Conservation (phyloP, 1,284 basidiomycete species). For the Hortiboletus rubellus region DNA sequence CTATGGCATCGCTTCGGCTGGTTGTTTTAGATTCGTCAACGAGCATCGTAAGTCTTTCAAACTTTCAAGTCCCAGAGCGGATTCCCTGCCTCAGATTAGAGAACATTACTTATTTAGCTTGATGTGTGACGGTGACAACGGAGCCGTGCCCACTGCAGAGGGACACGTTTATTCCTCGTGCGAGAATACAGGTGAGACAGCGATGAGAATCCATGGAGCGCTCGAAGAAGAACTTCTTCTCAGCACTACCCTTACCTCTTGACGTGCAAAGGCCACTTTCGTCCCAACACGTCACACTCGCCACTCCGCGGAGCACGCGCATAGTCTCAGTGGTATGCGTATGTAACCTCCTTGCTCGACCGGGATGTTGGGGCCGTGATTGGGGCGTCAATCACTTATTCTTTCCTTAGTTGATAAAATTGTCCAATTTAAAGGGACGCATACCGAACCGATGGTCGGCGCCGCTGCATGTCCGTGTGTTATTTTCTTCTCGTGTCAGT, state of each 20-base stretch:
- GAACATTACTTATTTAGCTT: background rate
- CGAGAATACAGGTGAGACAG: background rate
- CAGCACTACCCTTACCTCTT: no score
- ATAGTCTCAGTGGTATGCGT: background rate
- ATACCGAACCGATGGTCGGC: constrained; percentile 16
- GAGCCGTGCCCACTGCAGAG: background rate
- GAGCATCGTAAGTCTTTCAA: background rate
- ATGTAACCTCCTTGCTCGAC: background rate
- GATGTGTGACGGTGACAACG: background rate
- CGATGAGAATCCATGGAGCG: background rate
- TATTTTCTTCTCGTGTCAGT: constrained; percentile 8
- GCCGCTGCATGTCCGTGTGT: background rate
- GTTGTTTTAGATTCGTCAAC: background rate
- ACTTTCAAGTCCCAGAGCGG: no score
- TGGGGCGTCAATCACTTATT: background rate
- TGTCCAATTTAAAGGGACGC: background rate
- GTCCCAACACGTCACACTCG: no score
- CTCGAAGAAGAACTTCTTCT: no score
- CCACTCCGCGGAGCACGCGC: constrained; percentile 8
- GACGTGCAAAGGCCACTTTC: no score
- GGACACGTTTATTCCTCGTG: background rate
- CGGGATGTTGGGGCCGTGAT: background rate
- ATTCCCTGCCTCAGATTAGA: no score
- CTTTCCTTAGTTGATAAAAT: background rate
- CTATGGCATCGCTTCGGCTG: background rate